Conservation (phyloP, 2,329 filamentous ascomycete genomes). For the Fusarium stilboides region DNA sequence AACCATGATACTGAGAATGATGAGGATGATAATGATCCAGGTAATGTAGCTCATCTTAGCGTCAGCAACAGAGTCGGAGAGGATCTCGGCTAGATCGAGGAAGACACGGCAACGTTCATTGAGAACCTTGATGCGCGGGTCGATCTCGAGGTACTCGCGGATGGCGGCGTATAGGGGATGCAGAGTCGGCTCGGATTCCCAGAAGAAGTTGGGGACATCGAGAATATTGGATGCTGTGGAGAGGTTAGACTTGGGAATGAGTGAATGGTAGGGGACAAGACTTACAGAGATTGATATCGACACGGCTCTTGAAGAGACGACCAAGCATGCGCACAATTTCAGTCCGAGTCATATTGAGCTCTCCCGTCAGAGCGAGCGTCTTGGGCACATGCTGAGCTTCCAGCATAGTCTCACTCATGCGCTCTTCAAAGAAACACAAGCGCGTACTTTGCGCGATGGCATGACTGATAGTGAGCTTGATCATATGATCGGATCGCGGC, state of each 20-base stretch:
- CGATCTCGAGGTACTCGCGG: constrained; percentile 97
- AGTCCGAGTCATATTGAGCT: constrained; percentile 89
- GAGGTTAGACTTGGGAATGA: constrained; percentile 29
- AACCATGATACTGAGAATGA: constrained; percentile 90
- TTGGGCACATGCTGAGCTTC: constrained; percentile 94
- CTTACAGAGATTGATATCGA: constrained; percentile 98
- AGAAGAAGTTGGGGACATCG: constrained; percentile 97
- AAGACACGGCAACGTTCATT: constrained; percentile 98
- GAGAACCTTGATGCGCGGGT: constrained; percentile 93
- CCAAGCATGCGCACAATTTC: constrained; percentile 96
- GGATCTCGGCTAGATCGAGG: constrained; percentile 93
- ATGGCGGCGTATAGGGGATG: constrained; percentile 95
- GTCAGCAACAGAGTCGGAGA: constrained; percentile 92
- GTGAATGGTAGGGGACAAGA: constrained; percentile 25
- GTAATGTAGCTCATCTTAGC: constrained; percentile 97
- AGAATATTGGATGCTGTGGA: constrained; percentile 89
- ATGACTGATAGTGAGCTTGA: constrained; percentile 97
- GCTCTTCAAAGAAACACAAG: constrained; percentile 94
- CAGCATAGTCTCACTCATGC: constrained; percentile 94
- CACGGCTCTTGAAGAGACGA: constrained; percentile 90
- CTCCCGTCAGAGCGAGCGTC: constrained; percentile 87
- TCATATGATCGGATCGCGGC: constrained; percentile 95
- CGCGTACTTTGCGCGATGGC: constrained; percentile 98
- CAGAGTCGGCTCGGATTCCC: constrained; percentile 95
- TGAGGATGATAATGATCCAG: constrained; percentile 97